Evolutionary conservation across 139 green algal genomes (phyloP).

Genomic region (Eudorina sp.): DNA sequence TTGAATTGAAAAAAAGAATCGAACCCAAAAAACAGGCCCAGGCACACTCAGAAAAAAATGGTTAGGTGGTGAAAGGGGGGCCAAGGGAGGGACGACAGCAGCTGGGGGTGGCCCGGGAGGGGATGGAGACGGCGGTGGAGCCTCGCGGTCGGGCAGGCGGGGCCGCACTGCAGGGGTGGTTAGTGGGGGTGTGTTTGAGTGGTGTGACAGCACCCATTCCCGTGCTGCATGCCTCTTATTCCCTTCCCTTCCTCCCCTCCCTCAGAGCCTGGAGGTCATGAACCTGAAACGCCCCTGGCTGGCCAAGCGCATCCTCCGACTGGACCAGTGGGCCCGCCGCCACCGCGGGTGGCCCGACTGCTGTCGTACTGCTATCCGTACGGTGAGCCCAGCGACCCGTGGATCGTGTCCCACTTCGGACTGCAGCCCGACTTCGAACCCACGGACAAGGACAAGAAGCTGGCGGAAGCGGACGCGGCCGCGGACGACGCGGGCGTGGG

Average conservation of each 20-base stretch:
- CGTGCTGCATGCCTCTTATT: too few relatives aligned
- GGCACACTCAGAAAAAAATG: too few relatives aligned
- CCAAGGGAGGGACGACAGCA: background rate
- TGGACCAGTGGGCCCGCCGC: background rate
- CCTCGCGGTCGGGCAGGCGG: background rate
- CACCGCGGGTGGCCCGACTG: background rate
- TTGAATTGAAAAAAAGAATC: too few relatives aligned
- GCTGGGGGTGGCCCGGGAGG: background rate
- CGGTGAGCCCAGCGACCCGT: constrained; percentile 4
- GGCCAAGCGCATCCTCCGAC: background rate
- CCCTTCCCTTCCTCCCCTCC: too few relatives aligned
- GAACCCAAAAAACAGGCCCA: background rate
- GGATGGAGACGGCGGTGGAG: background rate
- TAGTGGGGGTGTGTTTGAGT: background rate
- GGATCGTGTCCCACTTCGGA: background rate
- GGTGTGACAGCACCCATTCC: too few relatives aligned
- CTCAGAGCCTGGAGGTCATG: background rate
- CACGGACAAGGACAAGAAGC: background rate
- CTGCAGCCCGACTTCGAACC: background rate
- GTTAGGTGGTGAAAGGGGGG: too few relatives aligned
- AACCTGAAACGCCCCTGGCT: background rate
- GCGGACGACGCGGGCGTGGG: too few relatives aligned
- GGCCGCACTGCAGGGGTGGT: background rate
- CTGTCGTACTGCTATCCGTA: constrained; percentile 33
- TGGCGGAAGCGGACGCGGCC: background rate